Conservation (phyloP, 345 rosid genomes). For the Gossypium australe region DNA sequence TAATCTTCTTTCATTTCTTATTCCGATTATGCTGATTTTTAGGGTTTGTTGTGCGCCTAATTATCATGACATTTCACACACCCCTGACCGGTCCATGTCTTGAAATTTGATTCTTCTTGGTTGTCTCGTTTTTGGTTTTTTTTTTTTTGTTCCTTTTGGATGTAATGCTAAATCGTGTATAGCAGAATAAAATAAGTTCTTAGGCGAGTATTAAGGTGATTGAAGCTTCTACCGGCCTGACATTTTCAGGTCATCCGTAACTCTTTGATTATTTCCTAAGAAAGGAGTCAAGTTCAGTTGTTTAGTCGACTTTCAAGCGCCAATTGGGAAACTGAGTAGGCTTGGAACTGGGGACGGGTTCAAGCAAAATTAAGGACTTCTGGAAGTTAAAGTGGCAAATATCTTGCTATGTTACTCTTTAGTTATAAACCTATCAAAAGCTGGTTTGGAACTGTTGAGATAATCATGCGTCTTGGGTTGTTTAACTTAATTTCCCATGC, state of each 20-base stretch:
- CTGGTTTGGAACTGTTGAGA: neutral
- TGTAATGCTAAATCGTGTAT: neutral
- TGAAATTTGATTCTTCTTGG: neutral
- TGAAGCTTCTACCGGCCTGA: neutral
- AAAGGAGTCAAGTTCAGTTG: neutral
- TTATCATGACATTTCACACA: neutral
- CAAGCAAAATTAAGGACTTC: neutral
- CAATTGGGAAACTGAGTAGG: neutral
- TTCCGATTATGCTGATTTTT: neutral
- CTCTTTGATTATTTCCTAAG: neutral
- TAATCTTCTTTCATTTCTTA: constrained; percentile 9
- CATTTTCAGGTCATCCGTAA: neutral
- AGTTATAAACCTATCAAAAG: neutral
- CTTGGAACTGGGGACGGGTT: neutral
- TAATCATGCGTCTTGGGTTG: neutral
- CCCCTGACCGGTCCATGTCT: neutral
- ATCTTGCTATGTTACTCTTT: neutral
- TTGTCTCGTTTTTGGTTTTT: neutral
- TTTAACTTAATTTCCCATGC: neutral
- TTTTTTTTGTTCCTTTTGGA: neutral
- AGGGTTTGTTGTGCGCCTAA: neutral
- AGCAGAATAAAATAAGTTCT: neutral
- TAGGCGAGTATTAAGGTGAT: neutral
- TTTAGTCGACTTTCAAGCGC: neutral
- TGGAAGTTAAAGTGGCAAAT: neutral